These are phyloP conservation scores for Silene vulgaris DNA, from an alignment of 179 eudicot species.

Conservation along the genomic window DNA sequence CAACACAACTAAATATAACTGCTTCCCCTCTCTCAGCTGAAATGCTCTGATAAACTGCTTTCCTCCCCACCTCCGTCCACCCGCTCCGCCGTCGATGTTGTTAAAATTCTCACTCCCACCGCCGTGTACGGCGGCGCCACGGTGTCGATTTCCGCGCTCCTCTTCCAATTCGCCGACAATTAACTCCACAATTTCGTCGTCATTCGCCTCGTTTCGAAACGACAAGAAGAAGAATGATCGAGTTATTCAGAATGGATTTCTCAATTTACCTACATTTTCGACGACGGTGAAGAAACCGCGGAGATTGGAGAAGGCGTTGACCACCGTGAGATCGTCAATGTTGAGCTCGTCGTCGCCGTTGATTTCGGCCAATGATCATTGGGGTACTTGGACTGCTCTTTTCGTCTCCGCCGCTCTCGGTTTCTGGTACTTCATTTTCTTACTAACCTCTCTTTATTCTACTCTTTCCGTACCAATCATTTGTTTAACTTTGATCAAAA, in stretches of 20 bases:
- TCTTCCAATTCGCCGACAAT: slow-evolving; percentile 16
- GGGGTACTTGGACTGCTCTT: slow-evolving; percentile 87
- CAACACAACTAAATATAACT: too few species aligned
- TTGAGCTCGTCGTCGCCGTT: slow-evolving; percentile 55
- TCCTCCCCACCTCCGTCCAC: too few species aligned
- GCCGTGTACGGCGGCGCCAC: slow-evolving; percentile 18
- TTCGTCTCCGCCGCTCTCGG: slow-evolving; percentile 65
- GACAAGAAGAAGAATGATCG: background rate
- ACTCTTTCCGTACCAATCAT: background rate
- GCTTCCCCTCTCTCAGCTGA: too few species aligned
- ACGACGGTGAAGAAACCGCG: slow-evolving; percentile 4
- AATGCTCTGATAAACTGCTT: background rate
- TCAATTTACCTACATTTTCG: slow-evolving; percentile 1
- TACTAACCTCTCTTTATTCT: background rate
- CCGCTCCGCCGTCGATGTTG: slow-evolving; percentile 10
- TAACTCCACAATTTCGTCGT: background rate
- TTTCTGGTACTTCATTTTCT: slow-evolving; percentile 38
- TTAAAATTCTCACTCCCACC: slow-evolving; percentile 15
- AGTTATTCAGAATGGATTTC: slow-evolving; percentile 7
- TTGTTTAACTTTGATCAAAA: too few species aligned
- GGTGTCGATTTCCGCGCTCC: slow-evolving; percentile 4
- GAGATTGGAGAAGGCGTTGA: slow-evolving; percentile 20
- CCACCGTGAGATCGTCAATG: slow-evolving; percentile 34
- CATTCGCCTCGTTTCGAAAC: background rate
- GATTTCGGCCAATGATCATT: slow-evolving; percentile 59